These are phyloP conservation scores for Trichoderma sp. DNA, from an alignment of 2,329 filamentous ascomycete genomes.

Conservation along the genomic window DNA sequence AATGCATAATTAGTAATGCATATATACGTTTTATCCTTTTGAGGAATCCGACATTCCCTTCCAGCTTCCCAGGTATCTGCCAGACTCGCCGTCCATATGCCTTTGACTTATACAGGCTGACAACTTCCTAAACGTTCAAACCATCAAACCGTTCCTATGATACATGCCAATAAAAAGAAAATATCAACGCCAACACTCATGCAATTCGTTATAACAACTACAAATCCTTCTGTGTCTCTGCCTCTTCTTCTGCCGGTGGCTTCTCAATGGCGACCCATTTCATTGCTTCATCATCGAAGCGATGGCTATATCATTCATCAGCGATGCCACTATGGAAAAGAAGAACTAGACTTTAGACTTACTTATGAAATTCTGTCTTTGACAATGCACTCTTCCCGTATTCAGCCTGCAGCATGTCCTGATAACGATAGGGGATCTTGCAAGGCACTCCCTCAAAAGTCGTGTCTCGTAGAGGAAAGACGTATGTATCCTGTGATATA, in stretches of 20 bases:
- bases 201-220: not conserved
- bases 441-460: constrained; percentile 67
- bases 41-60: not conserved
- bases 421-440: constrained; percentile 65
- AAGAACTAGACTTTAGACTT: constrained; percentile 31
- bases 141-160: not conserved
- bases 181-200: constrained; percentile 3
- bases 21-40: not conserved
- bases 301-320: constrained; percentile 37
- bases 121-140: not conserved
- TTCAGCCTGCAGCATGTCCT: constrained; percentile 59
- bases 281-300: constrained; percentile 44
- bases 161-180: not conserved
- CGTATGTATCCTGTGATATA: constrained; percentile 51
- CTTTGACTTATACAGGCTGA: not conserved
- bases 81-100: not conserved
- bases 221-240: not conserved
- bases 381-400: constrained; percentile 56
- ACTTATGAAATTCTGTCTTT: constrained; percentile 56
- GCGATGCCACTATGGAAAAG: no score
- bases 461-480: constrained; percentile 70
- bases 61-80: not conserved
- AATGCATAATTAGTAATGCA: not conserved
- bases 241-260: not conserved
- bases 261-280: constrained; percentile 34